These are phyloP conservation scores for Mucor plumbeus DNA, from an alignment of 371 early-diverging fungal species.

Conservation along the genomic window DNA sequence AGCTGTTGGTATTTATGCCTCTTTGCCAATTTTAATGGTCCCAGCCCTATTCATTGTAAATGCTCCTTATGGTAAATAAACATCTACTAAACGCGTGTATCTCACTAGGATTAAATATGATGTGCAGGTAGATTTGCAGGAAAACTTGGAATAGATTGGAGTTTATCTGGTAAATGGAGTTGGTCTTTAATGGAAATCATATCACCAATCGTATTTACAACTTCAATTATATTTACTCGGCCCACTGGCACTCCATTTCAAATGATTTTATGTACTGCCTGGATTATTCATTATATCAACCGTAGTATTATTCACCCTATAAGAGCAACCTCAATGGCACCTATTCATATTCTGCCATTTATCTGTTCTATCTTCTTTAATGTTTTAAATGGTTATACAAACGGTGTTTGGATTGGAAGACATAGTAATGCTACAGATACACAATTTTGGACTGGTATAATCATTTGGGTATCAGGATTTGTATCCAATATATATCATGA, in stretches of 20 bases:
- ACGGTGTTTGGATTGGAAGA: conserved; percentile 58
- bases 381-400: conserved; percentile 64
- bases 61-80: conserved; percentile 36
- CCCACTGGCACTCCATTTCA: conserved; percentile 36
- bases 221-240: conserved; percentile 21
- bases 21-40: conserved; percentile 24
- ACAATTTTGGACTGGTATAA: conserved; percentile 38
- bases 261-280: conserved; percentile 37
- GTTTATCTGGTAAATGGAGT: conserved; percentile 39
- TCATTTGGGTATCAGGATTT: conserved; percentile 55
- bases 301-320: conserved; percentile 62
- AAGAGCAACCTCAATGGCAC: conserved; percentile 56
- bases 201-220: conserved; percentile 38
- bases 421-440: conserved; percentile 7
- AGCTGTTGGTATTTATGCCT: conserved; percentile 24
- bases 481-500: conserved; percentile 64
- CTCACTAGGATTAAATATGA: background rate
- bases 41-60: conserved; percentile 20
- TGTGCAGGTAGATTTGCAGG: conserved; percentile 36
- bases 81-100: background rate
- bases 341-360: conserved; percentile 42
- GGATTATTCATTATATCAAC: conserved; percentile 65
- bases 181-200: conserved; percentile 51
- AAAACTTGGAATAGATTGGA: conserved; percentile 28
- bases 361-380: conserved; percentile 49